Percentiles rank a stretch among this genome's conserved stretches.
Conservation (phyloP, 2,329 filamentous ascomycete genomes). For the Trichoderma sp. region DNA sequence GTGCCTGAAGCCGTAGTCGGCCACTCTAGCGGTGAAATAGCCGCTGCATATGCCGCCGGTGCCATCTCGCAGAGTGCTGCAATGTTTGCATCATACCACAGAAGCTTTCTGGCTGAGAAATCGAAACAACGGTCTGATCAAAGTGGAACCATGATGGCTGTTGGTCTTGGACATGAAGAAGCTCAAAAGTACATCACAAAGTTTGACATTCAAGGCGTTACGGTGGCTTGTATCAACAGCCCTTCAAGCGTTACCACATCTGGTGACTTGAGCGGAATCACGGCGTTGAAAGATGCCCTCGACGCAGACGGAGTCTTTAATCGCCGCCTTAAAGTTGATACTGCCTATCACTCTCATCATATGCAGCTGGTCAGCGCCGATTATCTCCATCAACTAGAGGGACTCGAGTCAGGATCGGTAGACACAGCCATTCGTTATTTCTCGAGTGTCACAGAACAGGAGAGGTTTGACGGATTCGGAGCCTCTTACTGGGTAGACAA, state of each 20-base stretch:
- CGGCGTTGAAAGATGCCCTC: constrained; percentile 33
- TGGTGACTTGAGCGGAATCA: constrained; percentile 37
- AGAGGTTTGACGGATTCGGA: constrained; percentile 21
- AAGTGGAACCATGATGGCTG: constrained; percentile 35
- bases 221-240: constrained; percentile 41
- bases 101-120: constrained; percentile 30
- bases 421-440: not conserved
- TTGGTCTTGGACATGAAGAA: constrained; percentile 31
- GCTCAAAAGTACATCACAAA: constrained; percentile 17
- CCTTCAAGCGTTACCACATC: constrained; percentile 43
- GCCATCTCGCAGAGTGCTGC: constrained; percentile 31
- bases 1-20: constrained; percentile 32
- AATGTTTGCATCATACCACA: constrained; percentile 34
- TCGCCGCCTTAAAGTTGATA: constrained; percentile 28
- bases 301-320: constrained; percentile 36
- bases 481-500: constrained; percentile 31
- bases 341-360: constrained; percentile 27
- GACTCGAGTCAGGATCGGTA: not conserved
- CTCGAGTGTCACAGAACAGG: not conserved
- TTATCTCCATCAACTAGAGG: not conserved
- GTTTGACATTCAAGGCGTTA: not conserved
- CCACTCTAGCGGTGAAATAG: constrained; percentile 39
- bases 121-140: constrained; percentile 20
- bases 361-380: constrained; percentile 4
- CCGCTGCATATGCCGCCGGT: constrained; percentile 45